These are phyloP conservation scores for Pleurozium schreberi DNA, from an alignment of 225 moss, liverwort and hornwort species.

Conservation along the genomic window DNA sequence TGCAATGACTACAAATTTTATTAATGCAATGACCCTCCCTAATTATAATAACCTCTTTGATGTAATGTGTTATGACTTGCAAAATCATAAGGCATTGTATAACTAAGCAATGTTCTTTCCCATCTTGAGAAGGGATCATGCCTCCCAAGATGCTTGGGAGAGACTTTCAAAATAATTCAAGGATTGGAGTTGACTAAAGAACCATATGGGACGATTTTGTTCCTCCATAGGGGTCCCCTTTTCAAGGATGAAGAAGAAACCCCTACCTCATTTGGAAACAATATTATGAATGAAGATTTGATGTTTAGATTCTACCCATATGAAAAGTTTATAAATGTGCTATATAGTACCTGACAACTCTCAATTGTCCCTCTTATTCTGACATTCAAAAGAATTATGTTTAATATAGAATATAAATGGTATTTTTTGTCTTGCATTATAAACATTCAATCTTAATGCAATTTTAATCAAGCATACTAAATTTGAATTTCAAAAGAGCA, in stretches of 20 bases:
- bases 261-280: not conserved
- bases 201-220: not conserved
- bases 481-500: too few relatives aligned
- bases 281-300: not conserved
- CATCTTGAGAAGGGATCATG: not conserved
- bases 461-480: too few relatives aligned
- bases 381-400: too few relatives aligned
- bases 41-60: too few relatives aligned
- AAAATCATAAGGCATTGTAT: not conserved
- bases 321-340: not conserved
- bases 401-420: too few relatives aligned
- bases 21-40: too few relatives aligned
- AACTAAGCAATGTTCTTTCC: not conserved
- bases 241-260: not conserved
- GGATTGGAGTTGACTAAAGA: accelerated
- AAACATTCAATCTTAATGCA: too few relatives aligned
- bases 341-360: too few relatives aligned
- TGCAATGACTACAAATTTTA: too few relatives aligned
- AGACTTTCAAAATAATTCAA: not conserved
- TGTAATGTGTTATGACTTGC: too few relatives aligned
- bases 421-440: too few relatives aligned
- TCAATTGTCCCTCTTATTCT: too few relatives aligned
- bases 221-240: accelerated
- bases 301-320: not conserved
- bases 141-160: not conserved